Conservation (phyloP, 176 grass and related monocot species). For the Hsuehochloa calcarea region DNA sequence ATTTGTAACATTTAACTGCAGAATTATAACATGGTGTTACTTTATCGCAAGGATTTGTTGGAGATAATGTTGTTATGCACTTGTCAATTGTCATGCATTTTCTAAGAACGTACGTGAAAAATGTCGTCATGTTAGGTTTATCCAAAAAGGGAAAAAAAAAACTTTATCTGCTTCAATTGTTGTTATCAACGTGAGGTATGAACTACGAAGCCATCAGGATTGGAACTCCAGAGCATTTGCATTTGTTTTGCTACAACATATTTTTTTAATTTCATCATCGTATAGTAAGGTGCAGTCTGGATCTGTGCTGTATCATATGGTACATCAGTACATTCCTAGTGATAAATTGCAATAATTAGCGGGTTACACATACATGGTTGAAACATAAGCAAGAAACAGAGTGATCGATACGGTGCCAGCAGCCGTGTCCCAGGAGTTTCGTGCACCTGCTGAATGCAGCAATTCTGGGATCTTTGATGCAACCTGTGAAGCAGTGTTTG, state of each 20-base stretch:
- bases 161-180: neutral
- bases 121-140: neutral
- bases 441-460: conserved; percentile 25
- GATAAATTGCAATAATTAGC: neutral
- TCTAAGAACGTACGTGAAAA: neutral
- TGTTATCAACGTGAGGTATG: neutral
- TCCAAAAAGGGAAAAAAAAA: too few species aligned
- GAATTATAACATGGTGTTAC: neutral
- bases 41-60: neutral
- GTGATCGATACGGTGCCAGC: conserved; percentile 18
- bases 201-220: neutral
- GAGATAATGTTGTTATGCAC: neutral
- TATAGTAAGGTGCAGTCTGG: neutral
- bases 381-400: conserved; percentile 35
- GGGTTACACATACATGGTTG: conserved; percentile 21
- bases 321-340: conserved; percentile 27
- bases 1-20: conserved; percentile 9
- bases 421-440: conserved; percentile 6
- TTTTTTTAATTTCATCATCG: conserved; percentile 18
- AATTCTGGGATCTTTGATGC: conserved; percentile 47
- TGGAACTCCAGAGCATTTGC: neutral
- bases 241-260: neutral
- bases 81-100: neutral
- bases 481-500: neutral
- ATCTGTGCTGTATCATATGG: conserved; percentile 11